phyloP scores from a whole-genome alignment of 495 filamentous ascomycete genomes.

The Cercophora samala region DNA sequence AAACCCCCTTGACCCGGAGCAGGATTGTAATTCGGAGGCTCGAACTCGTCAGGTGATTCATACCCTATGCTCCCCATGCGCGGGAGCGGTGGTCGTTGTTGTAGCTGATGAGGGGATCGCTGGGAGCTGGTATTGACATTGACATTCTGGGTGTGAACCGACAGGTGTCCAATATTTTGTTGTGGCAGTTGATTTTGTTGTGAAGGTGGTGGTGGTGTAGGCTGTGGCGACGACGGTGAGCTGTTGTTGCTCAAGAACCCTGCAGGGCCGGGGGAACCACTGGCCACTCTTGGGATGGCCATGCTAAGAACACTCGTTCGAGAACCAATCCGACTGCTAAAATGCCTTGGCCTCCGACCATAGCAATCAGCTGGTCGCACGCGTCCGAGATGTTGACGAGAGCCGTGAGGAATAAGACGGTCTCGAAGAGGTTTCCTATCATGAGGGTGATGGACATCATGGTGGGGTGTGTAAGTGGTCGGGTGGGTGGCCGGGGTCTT shows the following conservation, averaged over 20 bases:
- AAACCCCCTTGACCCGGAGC: not conserved
- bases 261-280: not conserved
- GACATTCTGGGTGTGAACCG: not conserved
- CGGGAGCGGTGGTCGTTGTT: not conserved
- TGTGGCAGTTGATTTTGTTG: not conserved
- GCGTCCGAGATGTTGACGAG: constrained; percentile 20
- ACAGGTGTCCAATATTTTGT: not conserved
- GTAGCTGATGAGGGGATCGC: not conserved
- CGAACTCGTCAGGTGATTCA: not conserved
- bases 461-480: not conserved
- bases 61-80: not conserved
- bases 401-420: constrained; percentile 20
- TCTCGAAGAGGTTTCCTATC: constrained; percentile 20
- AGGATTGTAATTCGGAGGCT: not conserved
- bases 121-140: not conserved
- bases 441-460: constrained; percentile 11
- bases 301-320: constrained; percentile 17
- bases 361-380: constrained; percentile 15
- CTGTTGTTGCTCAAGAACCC: not conserved
- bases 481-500: not conserved
- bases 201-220: not conserved
- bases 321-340: constrained; percentile 15
- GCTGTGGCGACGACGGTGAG: not conserved
- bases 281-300: constrained; percentile 5
- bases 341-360: constrained; percentile 12